Percentiles rank a stretch among this genome's conserved stretches.
phyloP scores from a whole-genome alignment of 2,329 filamentous ascomycete genomes.

The Botrytis fragariae region DNA sequence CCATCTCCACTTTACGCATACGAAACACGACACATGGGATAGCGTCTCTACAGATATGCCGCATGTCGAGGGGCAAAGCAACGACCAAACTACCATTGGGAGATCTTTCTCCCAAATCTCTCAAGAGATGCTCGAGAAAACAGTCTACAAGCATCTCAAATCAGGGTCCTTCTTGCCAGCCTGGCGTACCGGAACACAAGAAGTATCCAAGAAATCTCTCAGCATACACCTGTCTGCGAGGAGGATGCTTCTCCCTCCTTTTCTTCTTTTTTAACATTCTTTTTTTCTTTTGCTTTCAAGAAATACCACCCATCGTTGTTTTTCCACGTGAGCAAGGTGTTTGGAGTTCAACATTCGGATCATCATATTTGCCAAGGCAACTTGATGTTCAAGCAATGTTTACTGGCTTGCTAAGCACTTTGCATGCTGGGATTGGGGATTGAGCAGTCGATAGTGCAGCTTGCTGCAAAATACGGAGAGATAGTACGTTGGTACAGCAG shows the following conservation, averaged over 20 bases:
- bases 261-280: not conserved
- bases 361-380: not conserved
- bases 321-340: slow-evolving; percentile 8
- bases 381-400: not conserved
- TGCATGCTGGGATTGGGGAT: not conserved
- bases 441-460: not conserved
- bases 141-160: not conserved
- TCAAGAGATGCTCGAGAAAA: not conserved
- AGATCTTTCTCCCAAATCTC: not conserved
- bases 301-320: slow-evolving; percentile 15
- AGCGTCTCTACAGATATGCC: not conserved
- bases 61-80: not conserved
- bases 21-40: not conserved
- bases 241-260: not conserved
- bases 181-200: not conserved
- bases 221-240: not conserved
- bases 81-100: not conserved
- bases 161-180: not conserved
- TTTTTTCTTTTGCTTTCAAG: not conserved
- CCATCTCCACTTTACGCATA: not conserved
- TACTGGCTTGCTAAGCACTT: not conserved
- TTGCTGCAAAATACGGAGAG: not conserved
- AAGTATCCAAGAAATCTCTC: not conserved
- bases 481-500: not conserved
- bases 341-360: slow-evolving; percentile 4